Evolutionary conservation across 306 rosid genomes (phyloP).

Genomic region (Pyrus pyrifolia): DNA sequence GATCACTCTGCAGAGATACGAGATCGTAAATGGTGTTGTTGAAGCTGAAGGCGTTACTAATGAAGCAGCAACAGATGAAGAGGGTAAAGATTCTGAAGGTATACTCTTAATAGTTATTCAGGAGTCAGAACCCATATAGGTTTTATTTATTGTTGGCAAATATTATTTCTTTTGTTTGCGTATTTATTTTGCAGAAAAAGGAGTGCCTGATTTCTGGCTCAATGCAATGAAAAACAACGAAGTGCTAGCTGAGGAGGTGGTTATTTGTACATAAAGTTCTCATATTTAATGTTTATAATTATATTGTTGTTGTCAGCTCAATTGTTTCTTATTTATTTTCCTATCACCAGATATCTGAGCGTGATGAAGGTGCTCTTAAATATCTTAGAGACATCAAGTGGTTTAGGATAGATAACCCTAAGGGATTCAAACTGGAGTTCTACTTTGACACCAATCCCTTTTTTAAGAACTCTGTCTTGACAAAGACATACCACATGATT

Average conservation of each 20-base stretch:
- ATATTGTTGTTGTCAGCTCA: neutral
- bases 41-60: conserved; percentile 56
- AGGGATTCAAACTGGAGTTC: conserved; percentile 89
- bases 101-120: neutral
- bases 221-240: conserved; percentile 85
- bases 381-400: conserved; percentile 81
- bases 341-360: conserved; percentile 63
- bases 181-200: conserved; percentile 48
- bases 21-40: conserved; percentile 63
- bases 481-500: conserved; percentile 83
- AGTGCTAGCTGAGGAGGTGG: conserved; percentile 86
- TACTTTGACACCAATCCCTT: conserved; percentile 69
- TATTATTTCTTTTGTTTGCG: neutral
- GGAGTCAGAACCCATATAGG: neutral
- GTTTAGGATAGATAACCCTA: conserved; percentile 65
- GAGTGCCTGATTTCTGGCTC: conserved; percentile 90
- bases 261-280: neutral
- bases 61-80: conserved; percentile 35
- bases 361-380: conserved; percentile 87
- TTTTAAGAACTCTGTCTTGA: conserved; percentile 67
- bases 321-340: neutral
- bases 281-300: neutral
- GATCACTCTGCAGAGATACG: conserved; percentile 49
- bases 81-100: conserved; percentile 46
- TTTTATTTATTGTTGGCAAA: neutral